These are phyloP conservation scores for Monosporozyma siamensis DNA, from an alignment of 805 yeast genomes.

Conservation along the genomic window DNA sequence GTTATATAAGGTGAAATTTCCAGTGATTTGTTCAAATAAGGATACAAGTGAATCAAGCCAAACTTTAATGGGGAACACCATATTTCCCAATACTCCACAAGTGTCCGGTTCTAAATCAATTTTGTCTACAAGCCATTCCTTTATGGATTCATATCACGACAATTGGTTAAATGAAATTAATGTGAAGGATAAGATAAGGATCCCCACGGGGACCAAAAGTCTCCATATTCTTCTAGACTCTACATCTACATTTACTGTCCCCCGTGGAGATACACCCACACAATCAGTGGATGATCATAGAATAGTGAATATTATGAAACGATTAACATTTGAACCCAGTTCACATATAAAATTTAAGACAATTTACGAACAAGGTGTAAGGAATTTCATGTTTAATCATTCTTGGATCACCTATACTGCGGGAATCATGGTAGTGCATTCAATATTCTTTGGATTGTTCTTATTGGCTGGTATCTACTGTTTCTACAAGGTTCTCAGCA, in stretches of 20 bases:
- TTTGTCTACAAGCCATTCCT: not conserved
- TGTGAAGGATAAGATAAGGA: conserved; percentile 12
- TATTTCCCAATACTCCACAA: not conserved
- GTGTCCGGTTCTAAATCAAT: not conserved
- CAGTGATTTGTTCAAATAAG: not conserved
- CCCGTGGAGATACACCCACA: not conserved
- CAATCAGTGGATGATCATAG: not conserved
- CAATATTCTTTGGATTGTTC: conserved; percentile 13
- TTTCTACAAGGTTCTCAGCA: not conserved
- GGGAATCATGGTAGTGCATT: conserved; percentile 17
- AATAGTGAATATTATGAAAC: not conserved
- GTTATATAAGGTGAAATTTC: conserved; percentile 1
- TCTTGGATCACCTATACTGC: conserved; percentile 16
- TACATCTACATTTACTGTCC: not conserved
- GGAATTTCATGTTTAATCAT: conserved; percentile 25
- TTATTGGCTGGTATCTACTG: conserved; percentile 12
- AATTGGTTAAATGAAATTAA: conserved; percentile 21
- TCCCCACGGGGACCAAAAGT: conserved; percentile 4
- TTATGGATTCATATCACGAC: conserved; percentile 5
- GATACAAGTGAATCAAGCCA: conserved; percentile 1
- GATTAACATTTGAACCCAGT: conserved; percentile 14
- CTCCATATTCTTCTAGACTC: conserved; percentile 3
- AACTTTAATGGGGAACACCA: too few relatives aligned
- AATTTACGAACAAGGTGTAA: conserved; percentile 22
- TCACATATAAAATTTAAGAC: conserved; percentile 18